These are phyloP conservation scores for Aegilops speltoides DNA, from an alignment of 176 grass and related monocot species.

Conservation along the genomic window DNA sequence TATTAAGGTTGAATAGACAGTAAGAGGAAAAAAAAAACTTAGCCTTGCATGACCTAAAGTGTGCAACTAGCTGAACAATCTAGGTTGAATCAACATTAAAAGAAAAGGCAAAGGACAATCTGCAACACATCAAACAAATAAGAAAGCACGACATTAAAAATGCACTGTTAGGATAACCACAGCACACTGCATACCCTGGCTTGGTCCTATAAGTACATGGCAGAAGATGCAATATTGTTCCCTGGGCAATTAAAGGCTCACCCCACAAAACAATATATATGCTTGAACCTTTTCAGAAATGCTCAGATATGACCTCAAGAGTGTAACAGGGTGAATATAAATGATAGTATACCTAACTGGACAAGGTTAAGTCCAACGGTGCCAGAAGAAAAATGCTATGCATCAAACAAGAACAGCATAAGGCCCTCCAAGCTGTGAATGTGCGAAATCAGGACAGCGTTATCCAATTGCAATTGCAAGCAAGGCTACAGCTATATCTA, in stretches of 20 bases:
- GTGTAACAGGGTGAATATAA: background rate
- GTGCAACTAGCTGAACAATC: background rate
- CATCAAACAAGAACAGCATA: background rate
- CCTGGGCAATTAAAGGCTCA: background rate
- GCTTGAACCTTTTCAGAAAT: background rate
- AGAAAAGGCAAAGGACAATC: background rate
- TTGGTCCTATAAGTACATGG: background rate
- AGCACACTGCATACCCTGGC: background rate
- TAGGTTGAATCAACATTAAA: background rate
- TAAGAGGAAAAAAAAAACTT: background rate
- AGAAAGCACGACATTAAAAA: background rate
- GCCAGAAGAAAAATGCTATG: background rate
- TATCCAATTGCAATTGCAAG: constrained; percentile 19
- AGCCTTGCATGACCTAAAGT: background rate
- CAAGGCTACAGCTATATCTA: background rate
- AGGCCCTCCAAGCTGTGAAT: background rate
- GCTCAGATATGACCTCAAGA: background rate
- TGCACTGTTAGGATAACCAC: background rate
- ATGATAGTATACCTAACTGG: background rate
- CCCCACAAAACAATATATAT: background rate
- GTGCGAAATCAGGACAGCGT: background rate
- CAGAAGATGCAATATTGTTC: background rate
- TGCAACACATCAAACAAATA: background rate
- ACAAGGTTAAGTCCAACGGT: background rate
- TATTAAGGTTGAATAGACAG: background rate